A percentile compares a stretch with the other conserved stretches of the same genome.
Evolutionary conservation across 179 eudicot genomes (phyloP).

Genomic region (Camellia oleifera): DNA sequence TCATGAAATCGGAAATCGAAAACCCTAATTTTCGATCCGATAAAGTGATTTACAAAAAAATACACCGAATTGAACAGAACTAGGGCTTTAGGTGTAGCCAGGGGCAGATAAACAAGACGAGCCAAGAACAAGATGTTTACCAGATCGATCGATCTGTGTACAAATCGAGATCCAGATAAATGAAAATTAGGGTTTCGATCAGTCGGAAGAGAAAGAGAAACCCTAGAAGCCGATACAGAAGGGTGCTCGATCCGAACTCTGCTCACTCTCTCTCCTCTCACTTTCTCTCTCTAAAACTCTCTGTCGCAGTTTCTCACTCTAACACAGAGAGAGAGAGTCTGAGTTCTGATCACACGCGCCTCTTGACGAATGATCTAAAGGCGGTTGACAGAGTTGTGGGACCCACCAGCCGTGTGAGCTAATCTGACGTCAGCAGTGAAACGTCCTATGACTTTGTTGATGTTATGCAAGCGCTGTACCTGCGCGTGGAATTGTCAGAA

Average conservation of each 20-base stretch:
- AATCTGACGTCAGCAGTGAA: neutral
- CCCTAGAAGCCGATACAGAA: constrained; percentile 21
- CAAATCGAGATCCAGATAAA: constrained; percentile 12
- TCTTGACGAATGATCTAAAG: neutral
- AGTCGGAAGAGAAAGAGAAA: constrained; percentile 22
- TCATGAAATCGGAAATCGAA: neutral
- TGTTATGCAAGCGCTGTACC: neutral
- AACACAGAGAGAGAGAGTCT: neutral
- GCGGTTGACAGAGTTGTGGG: neutral
- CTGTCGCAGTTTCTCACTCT: neutral
- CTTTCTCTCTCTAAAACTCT: neutral
- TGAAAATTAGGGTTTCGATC: constrained; percentile 13
- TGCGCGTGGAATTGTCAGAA: neutral
- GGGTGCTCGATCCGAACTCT: constrained; percentile 24
- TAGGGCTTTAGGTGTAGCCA: constrained; percentile 31
- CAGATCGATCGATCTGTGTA: constrained; percentile 13
- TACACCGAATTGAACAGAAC: neutral
- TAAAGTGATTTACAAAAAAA: neutral
- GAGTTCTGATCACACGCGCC: constrained; percentile 16
- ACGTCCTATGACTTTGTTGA: neutral
- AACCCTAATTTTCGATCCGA: neutral
- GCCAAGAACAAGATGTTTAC: neutral
- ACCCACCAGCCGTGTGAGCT: neutral
- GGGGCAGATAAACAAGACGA: neutral
- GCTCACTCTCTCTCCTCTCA: constrained; percentile 16